Evolutionary conservation across 164 flowering plant species (phyloP), one percentile per base, ranked within the genome.

Genomic region (Stephania cephalantha): DNA sequence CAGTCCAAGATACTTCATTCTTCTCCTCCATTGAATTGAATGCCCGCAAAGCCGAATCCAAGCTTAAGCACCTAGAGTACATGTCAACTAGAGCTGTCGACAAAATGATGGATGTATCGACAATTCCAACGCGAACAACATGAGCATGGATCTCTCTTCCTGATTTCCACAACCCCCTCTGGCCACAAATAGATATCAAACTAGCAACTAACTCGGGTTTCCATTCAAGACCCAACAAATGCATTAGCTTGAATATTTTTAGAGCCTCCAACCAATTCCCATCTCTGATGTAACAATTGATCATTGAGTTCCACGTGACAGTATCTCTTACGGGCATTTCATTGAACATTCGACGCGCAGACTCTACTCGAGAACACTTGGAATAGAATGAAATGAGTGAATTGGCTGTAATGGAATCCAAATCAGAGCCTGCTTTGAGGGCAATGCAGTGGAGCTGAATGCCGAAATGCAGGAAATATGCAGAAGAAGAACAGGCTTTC

Each of bases 1-100:
- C 84, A 0, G 94, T 89, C 92, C 94, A 90, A 3, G 87, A 85
- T 5, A 87, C 92, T 77, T 80, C 88, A 82, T 86, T 87, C 76
- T 75, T 86, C 31, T 76, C 83, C 31, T 25, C 78, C 83, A 88
- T 86, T 67, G 67, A 69, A 48, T 77, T 31, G 72, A 89, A 89
- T 29, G 89, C 83, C 9, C 64, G 69, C 44, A 79, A 84, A 18
- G 91, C 91, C 58, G 69, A 46, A 67, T 64, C 6, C 70, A 77
- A 70, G 7, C 87, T 79, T n/a, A 67, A 44, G 72, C 79, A 85
- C 79, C 75, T 84, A 66, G 84, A 79, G 68, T 90, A 90, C 77
- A 87, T 73, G 66, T 89, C 92, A 20, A 89, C 53, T 13, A 90
- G 78, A 63, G 92, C 86, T 0, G 92, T 87, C 0, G 83, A 77